Conservation (phyloP, 2,329 filamentous ascomycete species). For the Ustilaginoidea virens region DNA sequence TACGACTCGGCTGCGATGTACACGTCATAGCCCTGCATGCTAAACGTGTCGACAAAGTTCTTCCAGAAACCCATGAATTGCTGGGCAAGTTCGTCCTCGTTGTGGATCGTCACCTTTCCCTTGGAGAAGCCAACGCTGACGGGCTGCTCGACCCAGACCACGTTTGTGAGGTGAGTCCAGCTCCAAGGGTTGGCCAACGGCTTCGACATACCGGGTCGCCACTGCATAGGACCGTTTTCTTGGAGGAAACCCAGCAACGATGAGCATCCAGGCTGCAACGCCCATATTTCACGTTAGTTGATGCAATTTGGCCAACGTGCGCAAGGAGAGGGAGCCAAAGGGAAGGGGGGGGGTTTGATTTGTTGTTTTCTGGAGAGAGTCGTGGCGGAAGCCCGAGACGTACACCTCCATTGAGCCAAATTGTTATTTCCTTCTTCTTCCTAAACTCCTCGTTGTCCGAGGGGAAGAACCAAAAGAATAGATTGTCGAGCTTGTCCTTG, state of each 20-base stretch:
- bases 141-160: constrained; percentile 62
- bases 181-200: constrained; percentile 52
- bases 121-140: constrained; percentile 53
- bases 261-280: constrained; percentile 31
- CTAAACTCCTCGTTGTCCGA: constrained; percentile 27
- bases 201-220: constrained; percentile 53
- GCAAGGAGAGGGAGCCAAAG: neutral
- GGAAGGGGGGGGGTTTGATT: neutral
- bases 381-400: constrained; percentile 5
- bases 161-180: constrained; percentile 35
- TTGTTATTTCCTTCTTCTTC: constrained; percentile 41
- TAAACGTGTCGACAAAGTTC: constrained; percentile 60
- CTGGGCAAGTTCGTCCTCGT: constrained; percentile 50
- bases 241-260: constrained; percentile 56
- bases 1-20: constrained; percentile 62
- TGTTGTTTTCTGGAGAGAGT: too few species aligned
- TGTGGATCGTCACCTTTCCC: constrained; percentile 46
- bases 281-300: neutral
- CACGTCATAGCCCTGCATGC: constrained; percentile 50
- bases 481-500: constrained; percentile 30
- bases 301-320: neutral
- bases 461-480: constrained; percentile 57
- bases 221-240: constrained; percentile 61
- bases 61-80: constrained; percentile 68
- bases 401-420: constrained; percentile 44